Conservation (phyloP, 441 rosid genomes). For the Eutrema salsugineum region DNA sequence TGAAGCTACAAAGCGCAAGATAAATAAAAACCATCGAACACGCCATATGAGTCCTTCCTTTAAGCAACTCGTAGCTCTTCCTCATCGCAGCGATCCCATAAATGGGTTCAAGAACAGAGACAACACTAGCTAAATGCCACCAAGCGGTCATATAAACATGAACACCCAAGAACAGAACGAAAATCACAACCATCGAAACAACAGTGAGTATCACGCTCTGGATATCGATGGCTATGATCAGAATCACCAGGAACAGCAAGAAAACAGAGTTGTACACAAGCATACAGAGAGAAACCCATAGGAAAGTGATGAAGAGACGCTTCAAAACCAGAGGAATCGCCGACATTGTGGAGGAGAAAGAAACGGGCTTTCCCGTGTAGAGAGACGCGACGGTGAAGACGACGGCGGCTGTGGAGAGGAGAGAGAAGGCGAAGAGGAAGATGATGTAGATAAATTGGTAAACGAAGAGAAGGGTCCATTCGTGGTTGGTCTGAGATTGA, state of each 20-base stretch:
- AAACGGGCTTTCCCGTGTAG: conserved; percentile 34
- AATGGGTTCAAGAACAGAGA: conserved; percentile 37
- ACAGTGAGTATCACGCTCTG: conserved; percentile 4
- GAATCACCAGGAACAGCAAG: conserved; percentile 5
- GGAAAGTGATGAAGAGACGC: conserved; percentile 36
- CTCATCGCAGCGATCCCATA: conserved; percentile 41
- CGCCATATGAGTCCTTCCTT: conserved; percentile 34
- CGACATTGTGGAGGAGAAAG: conserved; percentile 30
- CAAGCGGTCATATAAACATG: conserved; percentile 37
- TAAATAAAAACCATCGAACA: conserved; percentile 25
- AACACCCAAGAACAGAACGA: conserved; percentile 25
- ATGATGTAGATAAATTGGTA: conserved; percentile 33
- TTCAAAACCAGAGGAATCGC: conserved; percentile 43
- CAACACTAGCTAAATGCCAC: conserved; percentile 44
- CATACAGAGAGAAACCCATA: conserved; percentile 30
- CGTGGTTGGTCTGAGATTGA: conserved; percentile 14
- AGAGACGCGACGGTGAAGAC: conserved; percentile 41
- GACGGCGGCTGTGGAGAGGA: conserved; percentile 45
- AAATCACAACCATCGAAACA: neutral
- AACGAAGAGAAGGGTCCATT: conserved; percentile 34
- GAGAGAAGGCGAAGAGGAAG: conserved; percentile 39
- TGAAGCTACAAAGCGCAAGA: conserved; percentile 4
- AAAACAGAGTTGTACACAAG: conserved; percentile 28
- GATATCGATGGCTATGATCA: conserved; percentile 22
- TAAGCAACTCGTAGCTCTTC: conserved; percentile 39